phyloP scores from a whole-genome alignment of 164 flowering plant genomes.

The Akebia trifoliata region DNA sequence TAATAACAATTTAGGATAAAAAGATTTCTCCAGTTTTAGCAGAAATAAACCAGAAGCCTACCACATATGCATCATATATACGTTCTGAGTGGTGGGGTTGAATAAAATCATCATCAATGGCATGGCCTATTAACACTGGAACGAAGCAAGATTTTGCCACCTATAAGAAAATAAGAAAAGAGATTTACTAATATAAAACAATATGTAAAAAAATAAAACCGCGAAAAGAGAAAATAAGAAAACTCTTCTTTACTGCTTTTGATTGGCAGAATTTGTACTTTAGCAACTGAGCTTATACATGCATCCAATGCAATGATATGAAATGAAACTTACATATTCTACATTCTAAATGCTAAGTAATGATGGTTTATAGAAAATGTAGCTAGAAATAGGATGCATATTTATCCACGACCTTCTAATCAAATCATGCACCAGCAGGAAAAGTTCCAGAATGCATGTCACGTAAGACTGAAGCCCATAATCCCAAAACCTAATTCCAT shows the following conservation, averaged over 20 bases:
- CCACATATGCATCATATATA: slow-evolving; percentile 74
- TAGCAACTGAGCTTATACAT: neutral
- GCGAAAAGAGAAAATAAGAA: neutral
- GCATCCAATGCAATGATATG: neutral
- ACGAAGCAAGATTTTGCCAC: slow-evolving; percentile 78
- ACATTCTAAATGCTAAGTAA: neutral
- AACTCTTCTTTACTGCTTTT: neutral
- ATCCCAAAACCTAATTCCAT: too few relatives aligned
- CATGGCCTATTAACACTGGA: slow-evolving; percentile 93
- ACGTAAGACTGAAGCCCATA: too few relatives aligned
- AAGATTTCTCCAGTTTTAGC: neutral
- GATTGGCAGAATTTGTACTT: neutral
- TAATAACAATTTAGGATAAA: neutral
- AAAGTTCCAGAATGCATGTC: too few relatives aligned
- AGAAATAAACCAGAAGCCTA: slow-evolving; percentile 18
- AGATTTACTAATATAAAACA: neutral
- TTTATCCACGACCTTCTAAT: too few relatives aligned
- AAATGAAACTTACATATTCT: neutral
- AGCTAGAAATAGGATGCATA: neutral
- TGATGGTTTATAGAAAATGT: neutral
- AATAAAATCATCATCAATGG: slow-evolving; percentile 87
- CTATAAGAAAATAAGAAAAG: slow-evolving; percentile 23
- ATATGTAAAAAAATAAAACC: neutral
- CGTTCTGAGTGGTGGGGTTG: slow-evolving; percentile 88
- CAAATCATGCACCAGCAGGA: too few relatives aligned